Evolutionary conservation across 768 basidiomycete genomes (phyloP).

Genomic region (Lactarius tabidus): DNA sequence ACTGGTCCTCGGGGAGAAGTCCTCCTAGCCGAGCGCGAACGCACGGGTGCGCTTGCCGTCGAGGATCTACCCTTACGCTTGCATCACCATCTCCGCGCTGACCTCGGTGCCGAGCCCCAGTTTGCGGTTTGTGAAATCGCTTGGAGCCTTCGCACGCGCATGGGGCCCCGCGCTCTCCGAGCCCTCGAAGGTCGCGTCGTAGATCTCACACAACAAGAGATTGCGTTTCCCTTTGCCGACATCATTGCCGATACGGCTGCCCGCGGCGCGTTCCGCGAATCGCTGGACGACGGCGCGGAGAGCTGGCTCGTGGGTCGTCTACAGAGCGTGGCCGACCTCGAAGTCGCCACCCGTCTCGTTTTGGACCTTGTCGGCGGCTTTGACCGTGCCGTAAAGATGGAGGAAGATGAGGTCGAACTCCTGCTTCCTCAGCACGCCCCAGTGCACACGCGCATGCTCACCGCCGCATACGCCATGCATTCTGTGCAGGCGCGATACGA

Average conservation of each 20-base stretch:
- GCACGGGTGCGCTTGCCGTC: constrained; percentile 55
- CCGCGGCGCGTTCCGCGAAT: constrained; percentile 49
- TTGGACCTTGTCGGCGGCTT: constrained; percentile 72
- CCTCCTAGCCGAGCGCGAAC: constrained; percentile 73
- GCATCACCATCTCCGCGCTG: constrained; percentile 45
- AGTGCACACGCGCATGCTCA: constrained; percentile 59
- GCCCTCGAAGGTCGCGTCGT: constrained; percentile 55
- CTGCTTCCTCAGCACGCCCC: constrained; percentile 51
- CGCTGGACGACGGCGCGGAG: constrained; percentile 54
- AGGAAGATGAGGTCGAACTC: constrained; percentile 65
- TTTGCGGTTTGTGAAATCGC: constrained; percentile 56
- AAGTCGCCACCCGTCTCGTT: constrained; percentile 49
- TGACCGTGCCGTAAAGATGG: constrained; percentile 64
- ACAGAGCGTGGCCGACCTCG: constrained; percentile 52
- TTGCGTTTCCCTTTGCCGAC: constrained; percentile 72
- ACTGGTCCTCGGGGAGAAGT: constrained; percentile 41
- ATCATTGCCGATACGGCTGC: constrained; percentile 64
- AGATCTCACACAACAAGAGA: constrained; percentile 71
- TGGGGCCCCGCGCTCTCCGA: constrained; percentile 35
- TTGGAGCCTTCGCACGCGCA: constrained; percentile 57
- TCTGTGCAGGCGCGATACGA: constrained; percentile 74
- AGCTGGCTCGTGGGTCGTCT: constrained; percentile 61
- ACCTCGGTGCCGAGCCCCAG: constrained; percentile 45
- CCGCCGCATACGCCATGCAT: constrained; percentile 56
- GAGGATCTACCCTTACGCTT: constrained; percentile 68